phyloP scores from a whole-genome alignment of 345 rosid genomes.

The Stellera chamaejasme region DNA sequence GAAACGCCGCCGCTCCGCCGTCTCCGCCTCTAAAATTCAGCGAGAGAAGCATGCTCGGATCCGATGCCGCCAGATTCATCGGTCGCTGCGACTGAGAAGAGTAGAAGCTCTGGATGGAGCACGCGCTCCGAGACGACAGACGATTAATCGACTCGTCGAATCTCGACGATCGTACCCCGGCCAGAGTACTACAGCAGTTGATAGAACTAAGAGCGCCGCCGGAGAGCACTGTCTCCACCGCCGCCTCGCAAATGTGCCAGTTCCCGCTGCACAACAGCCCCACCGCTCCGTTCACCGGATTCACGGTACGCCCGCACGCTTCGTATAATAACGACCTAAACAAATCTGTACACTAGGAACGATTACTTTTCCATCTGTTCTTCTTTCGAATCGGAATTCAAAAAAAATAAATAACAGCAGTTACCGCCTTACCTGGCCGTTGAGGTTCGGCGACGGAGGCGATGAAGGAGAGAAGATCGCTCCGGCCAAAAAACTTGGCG shows the following conservation, averaged over 20 bases:
- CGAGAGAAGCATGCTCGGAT: slow-evolving; percentile 17
- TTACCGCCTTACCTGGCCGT: slow-evolving; percentile 29
- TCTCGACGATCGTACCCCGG: slow-evolving; percentile 12
- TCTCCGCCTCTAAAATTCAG: slow-evolving; percentile 12
- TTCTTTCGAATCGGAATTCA: background rate
- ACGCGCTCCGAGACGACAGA: slow-evolving; percentile 13
- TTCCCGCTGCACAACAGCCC: slow-evolving; percentile 54
- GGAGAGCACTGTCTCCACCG: slow-evolving; percentile 42
- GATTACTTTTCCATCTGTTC: no score
- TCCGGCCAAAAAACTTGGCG: slow-evolving; percentile 56
- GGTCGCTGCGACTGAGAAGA: slow-evolving; percentile 16
- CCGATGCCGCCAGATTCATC: slow-evolving; percentile 15
- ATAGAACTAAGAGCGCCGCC: slow-evolving; percentile 35
- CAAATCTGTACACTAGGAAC: slow-evolving; percentile 26
- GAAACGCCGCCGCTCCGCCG: slow-evolving; percentile 22
- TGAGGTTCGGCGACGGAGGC: slow-evolving; percentile 47
- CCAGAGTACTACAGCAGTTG: slow-evolving; percentile 6
- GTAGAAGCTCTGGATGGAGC: background rate
- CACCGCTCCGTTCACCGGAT: slow-evolving; percentile 55
- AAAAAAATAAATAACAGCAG: background rate
- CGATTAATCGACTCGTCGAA: slow-evolving; percentile 23
- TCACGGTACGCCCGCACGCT: slow-evolving; percentile 57
- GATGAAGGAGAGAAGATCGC: slow-evolving; percentile 39
- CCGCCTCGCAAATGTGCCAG: slow-evolving; percentile 49
- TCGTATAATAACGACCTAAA: slow-evolving; percentile 50